Conservation (phyloP, 495 filamentous ascomycete genomes). For the Platismatia glauca region DNA sequence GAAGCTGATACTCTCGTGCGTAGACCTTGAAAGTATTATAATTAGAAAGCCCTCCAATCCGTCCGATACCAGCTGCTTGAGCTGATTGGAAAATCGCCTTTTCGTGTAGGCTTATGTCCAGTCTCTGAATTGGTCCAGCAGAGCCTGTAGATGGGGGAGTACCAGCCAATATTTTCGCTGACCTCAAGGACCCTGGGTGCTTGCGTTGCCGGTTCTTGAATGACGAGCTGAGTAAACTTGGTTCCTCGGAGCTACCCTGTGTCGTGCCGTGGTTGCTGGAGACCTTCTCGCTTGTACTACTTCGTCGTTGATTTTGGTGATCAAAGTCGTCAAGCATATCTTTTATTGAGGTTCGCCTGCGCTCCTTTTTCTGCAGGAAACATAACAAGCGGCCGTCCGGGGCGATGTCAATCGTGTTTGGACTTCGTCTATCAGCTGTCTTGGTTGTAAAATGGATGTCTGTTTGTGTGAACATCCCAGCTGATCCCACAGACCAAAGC, state of each 20-base stretch:
- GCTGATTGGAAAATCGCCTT: constrained; percentile 6
- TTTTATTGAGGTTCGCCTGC: constrained; percentile 10
- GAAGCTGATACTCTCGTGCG: constrained; percentile 15
- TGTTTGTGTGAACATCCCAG: constrained; percentile 77
- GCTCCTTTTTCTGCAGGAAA: constrained; percentile 22
- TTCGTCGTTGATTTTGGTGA: constrained; percentile 18
- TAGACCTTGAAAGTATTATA: constrained; percentile 18
- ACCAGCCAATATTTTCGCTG: constrained; percentile 30
- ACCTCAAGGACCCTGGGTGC: constrained; percentile 25
- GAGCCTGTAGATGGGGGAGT: constrained; percentile 29
- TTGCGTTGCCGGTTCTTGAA: constrained; percentile 28
- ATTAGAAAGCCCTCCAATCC: constrained; percentile 17
- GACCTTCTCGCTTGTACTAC: constrained; percentile 28
- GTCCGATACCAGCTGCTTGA: constrained; percentile 18
- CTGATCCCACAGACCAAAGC: constrained; percentile 82
- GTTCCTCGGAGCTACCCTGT: constrained; percentile 38
- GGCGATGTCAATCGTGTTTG: constrained; percentile 14
- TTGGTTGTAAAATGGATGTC: constrained; percentile 76
- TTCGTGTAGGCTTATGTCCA: constrained; percentile 44
- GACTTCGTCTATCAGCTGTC: constrained; percentile 39
- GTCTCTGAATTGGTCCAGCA: constrained; percentile 25
- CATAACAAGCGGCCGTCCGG: constrained; percentile 20
- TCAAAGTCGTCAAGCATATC: constrained; percentile 13
- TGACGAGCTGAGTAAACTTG: constrained; percentile 31
- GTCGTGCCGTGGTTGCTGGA: constrained; percentile 31